phyloP scores from a whole-genome alignment of 2,329 filamentous ascomycete genomes.

The Alternaria triticina region DNA sequence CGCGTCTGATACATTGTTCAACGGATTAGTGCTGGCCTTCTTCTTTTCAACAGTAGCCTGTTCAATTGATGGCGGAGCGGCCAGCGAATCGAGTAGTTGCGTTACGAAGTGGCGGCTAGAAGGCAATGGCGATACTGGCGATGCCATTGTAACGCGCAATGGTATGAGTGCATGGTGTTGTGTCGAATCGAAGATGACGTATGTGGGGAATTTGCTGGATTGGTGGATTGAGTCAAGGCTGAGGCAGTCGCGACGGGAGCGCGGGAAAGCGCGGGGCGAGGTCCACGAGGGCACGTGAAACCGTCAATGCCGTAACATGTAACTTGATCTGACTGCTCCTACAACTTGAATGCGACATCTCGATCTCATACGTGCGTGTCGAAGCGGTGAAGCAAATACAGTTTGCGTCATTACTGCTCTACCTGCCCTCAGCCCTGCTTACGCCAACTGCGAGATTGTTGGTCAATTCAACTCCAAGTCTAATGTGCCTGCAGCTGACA shows the following conservation, averaged over 20 bases:
- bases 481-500: slow-evolving; percentile 8
- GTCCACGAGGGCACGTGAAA: slow-evolving; percentile 26
- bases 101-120: slow-evolving; percentile 42
- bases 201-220: slow-evolving; percentile 15
- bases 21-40: slow-evolving; percentile 50
- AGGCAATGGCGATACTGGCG: slow-evolving; percentile 27
- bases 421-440: background rate
- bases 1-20: slow-evolving; percentile 33
- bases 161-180: slow-evolving; percentile 5
- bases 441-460: background rate
- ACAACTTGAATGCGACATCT: background rate
- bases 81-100: slow-evolving; percentile 38
- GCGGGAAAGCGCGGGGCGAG: slow-evolving; percentile 24
- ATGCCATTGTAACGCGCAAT: slow-evolving; percentile 15
- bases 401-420: background rate
- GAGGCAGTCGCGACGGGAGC: slow-evolving; percentile 13
- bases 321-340: background rate
- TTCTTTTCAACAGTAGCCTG: slow-evolving; percentile 26
- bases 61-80: slow-evolving; percentile 5
- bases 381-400: background rate
- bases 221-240: slow-evolving; percentile 24
- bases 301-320: background rate
- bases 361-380: background rate
- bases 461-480: background rate
- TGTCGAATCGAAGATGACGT: slow-evolving; percentile 15